phyloP scores from a whole-genome alignment of 106 monocot genomes.

The Narthecium ossifragum region DNA sequence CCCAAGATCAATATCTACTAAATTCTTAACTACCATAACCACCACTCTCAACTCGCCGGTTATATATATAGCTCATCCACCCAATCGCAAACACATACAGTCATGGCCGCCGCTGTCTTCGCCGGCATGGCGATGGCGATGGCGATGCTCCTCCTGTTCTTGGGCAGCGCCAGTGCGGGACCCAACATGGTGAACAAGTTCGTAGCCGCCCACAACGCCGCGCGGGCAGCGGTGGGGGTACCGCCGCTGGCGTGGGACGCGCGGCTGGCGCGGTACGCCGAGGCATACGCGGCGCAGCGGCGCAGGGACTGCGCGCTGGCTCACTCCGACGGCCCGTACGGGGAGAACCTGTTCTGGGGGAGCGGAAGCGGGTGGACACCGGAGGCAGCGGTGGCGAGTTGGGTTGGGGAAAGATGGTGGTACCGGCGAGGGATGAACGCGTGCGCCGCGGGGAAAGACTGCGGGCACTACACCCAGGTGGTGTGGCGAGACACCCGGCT shows the following conservation, averaged over 20 bases:
- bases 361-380: conserved; percentile 50
- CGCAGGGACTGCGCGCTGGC: conserved; percentile 46
- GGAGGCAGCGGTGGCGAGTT: conserved; percentile 36
- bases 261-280: conserved; percentile 38
- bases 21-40: too few species aligned
- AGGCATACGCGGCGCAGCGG: conserved; percentile 27
- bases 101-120: conserved; percentile 5
- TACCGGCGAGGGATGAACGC: conserved; percentile 33
- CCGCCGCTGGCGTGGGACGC: conserved; percentile 39
- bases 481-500: conserved; percentile 35
- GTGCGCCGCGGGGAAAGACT: conserved; percentile 23
- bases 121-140: background rate
- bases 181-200: conserved; percentile 5
- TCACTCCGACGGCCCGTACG: conserved; percentile 53
- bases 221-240: conserved; percentile 27
- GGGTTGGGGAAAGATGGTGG: conserved; percentile 31
- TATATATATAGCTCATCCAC: too few species aligned
- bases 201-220: conserved; percentile 39
- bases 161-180: background rate
- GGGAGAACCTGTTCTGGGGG: conserved; percentile 78
- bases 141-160: background rate
- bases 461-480: conserved; percentile 74
- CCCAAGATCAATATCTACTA: too few species aligned
- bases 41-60: too few species aligned
- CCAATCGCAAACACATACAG: background rate